A percentile compares a stretch with the other conserved stretches of the same genome.
Conservation (phyloP, 1,139 yeast genomes). For the Pichia sp. region DNA sequence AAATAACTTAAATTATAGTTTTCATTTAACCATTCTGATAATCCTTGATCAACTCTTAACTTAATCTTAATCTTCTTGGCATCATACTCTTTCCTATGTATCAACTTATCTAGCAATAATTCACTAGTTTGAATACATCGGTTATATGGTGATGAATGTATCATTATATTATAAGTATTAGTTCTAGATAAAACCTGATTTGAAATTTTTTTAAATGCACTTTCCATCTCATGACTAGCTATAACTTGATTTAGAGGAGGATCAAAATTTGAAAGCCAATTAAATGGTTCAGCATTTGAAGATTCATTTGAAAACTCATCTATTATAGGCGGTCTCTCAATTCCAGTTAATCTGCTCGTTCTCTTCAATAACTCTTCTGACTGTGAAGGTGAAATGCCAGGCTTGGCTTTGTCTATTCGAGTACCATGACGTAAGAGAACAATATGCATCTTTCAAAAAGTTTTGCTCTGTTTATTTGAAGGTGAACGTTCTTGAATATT, state of each 20-base stretch:
- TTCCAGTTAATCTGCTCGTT: background rate
- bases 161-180: conserved; percentile 16
- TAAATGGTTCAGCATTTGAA: conserved; percentile 13
- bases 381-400: conserved; percentile 13
- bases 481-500: too few relatives aligned
- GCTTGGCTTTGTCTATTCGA: conserved; percentile 24
- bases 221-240: conserved; percentile 24
- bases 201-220: conserved; percentile 22
- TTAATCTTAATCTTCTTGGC: conserved; percentile 11
- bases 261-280: conserved; percentile 29
- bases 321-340: background rate
- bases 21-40: conserved; percentile 34
- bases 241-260: conserved; percentile 25
- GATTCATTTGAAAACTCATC: conserved; percentile 3
- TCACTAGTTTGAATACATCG: conserved; percentile 80
- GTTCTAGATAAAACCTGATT: conserved; percentile 8
- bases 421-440: conserved; percentile 28
- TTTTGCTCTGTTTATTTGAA: too few relatives aligned
- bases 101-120: conserved; percentile 28
- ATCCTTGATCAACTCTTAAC: conserved; percentile 31
- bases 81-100: conserved; percentile 3
- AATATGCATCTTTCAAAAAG: conserved; percentile 25
- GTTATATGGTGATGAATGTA: conserved; percentile 71
- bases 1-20: conserved; percentile 30
- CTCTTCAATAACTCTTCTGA: conserved; percentile 4